Evolutionary conservation across 2,329 filamentous ascomycete genomes (phyloP).

Genomic region (Clarireedia hainanense): DNA sequence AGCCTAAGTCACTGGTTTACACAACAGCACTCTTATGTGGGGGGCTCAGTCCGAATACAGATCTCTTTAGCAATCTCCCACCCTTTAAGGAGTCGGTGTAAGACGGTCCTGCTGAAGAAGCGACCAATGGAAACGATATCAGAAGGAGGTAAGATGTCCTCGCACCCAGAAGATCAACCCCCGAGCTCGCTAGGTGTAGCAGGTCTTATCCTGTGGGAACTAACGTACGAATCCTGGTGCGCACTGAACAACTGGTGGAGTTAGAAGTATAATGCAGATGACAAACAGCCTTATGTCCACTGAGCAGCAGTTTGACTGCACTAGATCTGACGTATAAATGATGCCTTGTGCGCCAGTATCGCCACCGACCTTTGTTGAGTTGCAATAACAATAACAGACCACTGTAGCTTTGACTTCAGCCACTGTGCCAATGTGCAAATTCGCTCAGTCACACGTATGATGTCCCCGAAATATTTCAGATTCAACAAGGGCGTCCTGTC

Average conservation of each 20-base stretch:
- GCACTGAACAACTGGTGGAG: constrained; percentile 18
- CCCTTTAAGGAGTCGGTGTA: constrained; percentile 11
- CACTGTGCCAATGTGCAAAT: not conserved
- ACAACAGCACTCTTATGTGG: constrained; percentile 15
- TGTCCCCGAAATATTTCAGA: not conserved
- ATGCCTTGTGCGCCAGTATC: constrained; percentile 12
- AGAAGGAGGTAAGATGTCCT: constrained; percentile 7
- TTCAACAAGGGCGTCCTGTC: not conserved
- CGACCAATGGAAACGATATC: constrained; percentile 14
- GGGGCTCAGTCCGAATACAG: constrained; percentile 8
- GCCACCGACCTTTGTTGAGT: constrained; percentile 14
- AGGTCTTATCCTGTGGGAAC: constrained; percentile 13
- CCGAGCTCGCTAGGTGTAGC: constrained; percentile 13
- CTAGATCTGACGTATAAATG: constrained; percentile 20
- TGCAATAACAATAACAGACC: constrained; percentile 12
- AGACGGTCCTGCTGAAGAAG: constrained; percentile 6
- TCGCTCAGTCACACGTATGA: not conserved
- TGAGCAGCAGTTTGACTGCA: constrained; percentile 14
- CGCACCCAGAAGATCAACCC: constrained; percentile 9
- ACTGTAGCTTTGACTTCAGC: constrained; percentile 1
- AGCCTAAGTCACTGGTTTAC: constrained; percentile 10
- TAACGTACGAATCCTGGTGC: constrained; percentile 7
- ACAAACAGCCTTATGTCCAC: constrained; percentile 21
- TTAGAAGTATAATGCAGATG: constrained; percentile 22
- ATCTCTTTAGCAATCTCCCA: constrained; percentile 9